These are phyloP conservation scores for Sphagnum fallax DNA, from an alignment of 228 moss, liverwort and hornwort species.

Conservation along the genomic window DNA sequence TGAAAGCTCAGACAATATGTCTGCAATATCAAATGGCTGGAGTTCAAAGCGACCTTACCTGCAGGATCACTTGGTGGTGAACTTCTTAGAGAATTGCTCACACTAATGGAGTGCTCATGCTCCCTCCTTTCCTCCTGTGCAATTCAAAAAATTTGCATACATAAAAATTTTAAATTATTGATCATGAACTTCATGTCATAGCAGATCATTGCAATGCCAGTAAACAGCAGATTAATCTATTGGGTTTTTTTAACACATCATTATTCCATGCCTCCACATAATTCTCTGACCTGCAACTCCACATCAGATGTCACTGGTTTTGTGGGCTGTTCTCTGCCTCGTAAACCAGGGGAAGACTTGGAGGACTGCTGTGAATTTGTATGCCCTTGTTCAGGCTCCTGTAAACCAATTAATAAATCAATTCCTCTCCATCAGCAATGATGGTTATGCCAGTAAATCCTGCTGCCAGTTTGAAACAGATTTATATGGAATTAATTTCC, in stretches of 20 bases:
- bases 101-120: conserved; percentile 51
- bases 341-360: neutral
- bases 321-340: neutral
- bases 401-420: neutral
- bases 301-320: conserved; percentile 9
- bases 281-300: conserved; percentile 21
- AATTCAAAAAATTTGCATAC: neutral
- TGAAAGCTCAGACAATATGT: no score
- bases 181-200: no score
- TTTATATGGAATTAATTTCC: no score
- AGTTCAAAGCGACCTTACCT: conserved; percentile 16
- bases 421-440: no score
- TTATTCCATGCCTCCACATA: neutral
- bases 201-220: no score
- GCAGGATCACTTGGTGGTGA: conserved; percentile 2
- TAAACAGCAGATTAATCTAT: no score
- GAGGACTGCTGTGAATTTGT: neutral
- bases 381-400: conserved; percentile 28
- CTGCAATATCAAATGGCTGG: no score
- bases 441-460: no score
- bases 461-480: no score
- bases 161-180: no score
- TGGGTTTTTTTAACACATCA: no score
- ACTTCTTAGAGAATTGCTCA: conserved; percentile 11
- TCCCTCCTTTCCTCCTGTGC: conserved; percentile 5